These are phyloP conservation scores for Scedosporium minutisporum DNA, from an alignment of 2,329 filamentous ascomycete genomes.

Conservation along the genomic window DNA sequence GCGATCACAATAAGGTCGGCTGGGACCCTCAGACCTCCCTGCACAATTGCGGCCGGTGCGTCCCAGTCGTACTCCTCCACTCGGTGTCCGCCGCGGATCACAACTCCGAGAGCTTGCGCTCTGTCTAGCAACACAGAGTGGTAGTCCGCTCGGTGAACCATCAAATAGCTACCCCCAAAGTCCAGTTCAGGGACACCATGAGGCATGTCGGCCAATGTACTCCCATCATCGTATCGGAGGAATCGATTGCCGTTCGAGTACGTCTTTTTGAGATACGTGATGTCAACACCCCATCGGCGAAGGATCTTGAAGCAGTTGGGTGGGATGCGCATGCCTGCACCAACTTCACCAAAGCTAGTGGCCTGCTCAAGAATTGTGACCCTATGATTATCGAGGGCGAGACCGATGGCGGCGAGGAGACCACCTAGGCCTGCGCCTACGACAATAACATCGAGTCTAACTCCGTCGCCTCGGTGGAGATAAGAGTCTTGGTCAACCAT, in stretches of 20 bases:
- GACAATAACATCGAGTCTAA: slow-evolving; percentile 9
- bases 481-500: no score
- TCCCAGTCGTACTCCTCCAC: slow-evolving; percentile 2
- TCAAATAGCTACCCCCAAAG: slow-evolving; percentile 9
- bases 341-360: slow-evolving; percentile 11
- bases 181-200: slow-evolving; percentile 11
- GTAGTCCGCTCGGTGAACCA: slow-evolving; percentile 8
- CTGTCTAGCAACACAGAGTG: slow-evolving; percentile 7
- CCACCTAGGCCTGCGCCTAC: slow-evolving; percentile 12
- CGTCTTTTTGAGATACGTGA: slow-evolving; percentile 10
- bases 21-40: not conserved
- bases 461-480: not conserved
- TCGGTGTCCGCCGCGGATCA: not conserved
- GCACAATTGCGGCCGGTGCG: not conserved
- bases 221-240: slow-evolving; percentile 9
- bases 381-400: slow-evolving; percentile 8
- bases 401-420: slow-evolving; percentile 9
- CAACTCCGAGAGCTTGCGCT: not conserved
- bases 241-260: slow-evolving; percentile 11
- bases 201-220: slow-evolving; percentile 6
- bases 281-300: slow-evolving; percentile 11
- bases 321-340: slow-evolving; percentile 12
- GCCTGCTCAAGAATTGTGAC: slow-evolving; percentile 11
- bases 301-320: slow-evolving; percentile 11
- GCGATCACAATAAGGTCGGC: slow-evolving; percentile 4